phyloP scores from a whole-genome alignment of 345 rosid genomes.

The Pistacia atlantica region DNA sequence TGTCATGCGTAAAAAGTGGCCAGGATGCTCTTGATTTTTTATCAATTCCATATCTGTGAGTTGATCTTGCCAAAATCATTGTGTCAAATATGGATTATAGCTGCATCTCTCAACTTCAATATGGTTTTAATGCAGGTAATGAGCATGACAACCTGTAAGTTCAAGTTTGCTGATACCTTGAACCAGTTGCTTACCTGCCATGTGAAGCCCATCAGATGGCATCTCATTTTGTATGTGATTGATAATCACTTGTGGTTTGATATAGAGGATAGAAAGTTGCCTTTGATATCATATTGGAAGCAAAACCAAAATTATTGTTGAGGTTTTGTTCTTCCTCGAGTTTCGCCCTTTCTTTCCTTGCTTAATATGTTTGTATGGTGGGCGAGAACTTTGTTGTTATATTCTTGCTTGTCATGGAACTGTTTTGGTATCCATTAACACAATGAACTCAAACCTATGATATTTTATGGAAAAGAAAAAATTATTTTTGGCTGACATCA shows the following conservation, averaged over 20 bases:
- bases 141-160: background rate
- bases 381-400: too few relatives aligned
- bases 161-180: background rate
- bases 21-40: slow-evolving; percentile 51
- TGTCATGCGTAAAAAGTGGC: slow-evolving; percentile 45
- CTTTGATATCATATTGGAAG: background rate
- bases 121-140: background rate
- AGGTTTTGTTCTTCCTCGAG: background rate
- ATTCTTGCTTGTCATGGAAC: too few relatives aligned
- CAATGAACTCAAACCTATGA: too few relatives aligned
- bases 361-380: too few relatives aligned
- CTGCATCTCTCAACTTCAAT: background rate
- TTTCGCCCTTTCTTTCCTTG: too few relatives aligned
- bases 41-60: background rate
- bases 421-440: too few relatives aligned
- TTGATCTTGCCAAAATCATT: background rate
- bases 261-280: background rate
- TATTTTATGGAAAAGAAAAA: too few relatives aligned
- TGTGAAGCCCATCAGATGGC: background rate
- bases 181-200: background rate
- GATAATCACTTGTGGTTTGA: too few relatives aligned
- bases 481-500: too few relatives aligned
- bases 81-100: background rate
- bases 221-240: background rate
- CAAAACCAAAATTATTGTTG: background rate